A percentile compares a stretch with the other conserved stretches of the same genome.
phyloP scores from a whole-genome alignment of 1,139 yeast genomes.

The Lizanozyma gosingica region DNA sequence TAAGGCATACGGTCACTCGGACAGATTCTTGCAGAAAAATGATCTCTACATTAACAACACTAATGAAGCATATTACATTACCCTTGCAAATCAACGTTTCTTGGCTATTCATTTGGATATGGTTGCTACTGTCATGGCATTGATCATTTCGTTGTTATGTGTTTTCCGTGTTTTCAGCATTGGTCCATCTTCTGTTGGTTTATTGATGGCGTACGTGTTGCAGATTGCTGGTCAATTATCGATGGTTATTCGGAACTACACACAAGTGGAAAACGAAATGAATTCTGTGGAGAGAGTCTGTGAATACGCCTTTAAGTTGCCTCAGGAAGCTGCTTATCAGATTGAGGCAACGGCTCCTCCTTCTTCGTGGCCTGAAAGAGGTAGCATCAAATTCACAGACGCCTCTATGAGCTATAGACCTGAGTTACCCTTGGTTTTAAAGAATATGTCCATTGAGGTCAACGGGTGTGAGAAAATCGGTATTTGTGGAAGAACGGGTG shows the following conservation, averaged over 20 bases:
- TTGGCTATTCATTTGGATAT: constrained; percentile 33
- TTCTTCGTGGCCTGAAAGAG: constrained; percentile 52
- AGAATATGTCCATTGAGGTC: constrained; percentile 12
- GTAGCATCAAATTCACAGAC: constrained; percentile 18
- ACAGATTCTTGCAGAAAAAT: constrained; percentile 24
- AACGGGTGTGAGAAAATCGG: constrained; percentile 41
- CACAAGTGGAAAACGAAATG: constrained; percentile 41
- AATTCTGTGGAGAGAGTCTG: constrained; percentile 38
- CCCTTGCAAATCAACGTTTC: constrained; percentile 40
- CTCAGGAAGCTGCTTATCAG: constrained; percentile 51
- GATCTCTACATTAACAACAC: constrained; percentile 27
- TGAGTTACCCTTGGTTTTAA: constrained; percentile 13
- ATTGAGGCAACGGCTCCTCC: constrained; percentile 48
- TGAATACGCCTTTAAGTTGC: constrained; percentile 38
- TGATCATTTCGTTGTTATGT: constrained; percentile 32
- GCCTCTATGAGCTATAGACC: constrained; percentile 13
- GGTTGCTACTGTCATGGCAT: constrained; percentile 29
- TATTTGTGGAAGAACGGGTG: constrained; percentile 60
- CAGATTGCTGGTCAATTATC: constrained; percentile 37
- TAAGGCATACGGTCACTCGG: constrained; percentile 26
- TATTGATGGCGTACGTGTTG: constrained; percentile 33
- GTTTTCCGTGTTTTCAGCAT: constrained; percentile 31
- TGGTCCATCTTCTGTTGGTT: constrained; percentile 36
- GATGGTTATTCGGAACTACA: constrained; percentile 33
- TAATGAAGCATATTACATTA: constrained; percentile 36